Evolutionary conservation across 495 filamentous ascomycete species (phyloP).

Genomic region (Ramalina intermedia): DNA sequence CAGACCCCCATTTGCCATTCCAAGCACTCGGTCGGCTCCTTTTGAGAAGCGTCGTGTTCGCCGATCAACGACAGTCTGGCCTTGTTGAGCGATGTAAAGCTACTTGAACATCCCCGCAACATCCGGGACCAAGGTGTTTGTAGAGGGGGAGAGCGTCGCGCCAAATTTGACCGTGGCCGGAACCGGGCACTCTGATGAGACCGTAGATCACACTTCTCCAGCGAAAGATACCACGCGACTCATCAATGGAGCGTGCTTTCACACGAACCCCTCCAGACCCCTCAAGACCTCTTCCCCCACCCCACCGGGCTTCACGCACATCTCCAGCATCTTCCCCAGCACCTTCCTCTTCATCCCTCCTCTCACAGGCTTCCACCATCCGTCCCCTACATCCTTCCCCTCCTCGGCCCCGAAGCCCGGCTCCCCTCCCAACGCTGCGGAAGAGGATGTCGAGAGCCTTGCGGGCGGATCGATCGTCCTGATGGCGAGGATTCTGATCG

Average conservation of each 20-base stretch:
- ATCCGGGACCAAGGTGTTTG: too few species aligned
- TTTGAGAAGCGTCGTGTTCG: too few species aligned
- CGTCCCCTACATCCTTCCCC: conserved; percentile 31
- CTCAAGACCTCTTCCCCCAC: conserved; percentile 74
- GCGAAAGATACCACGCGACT: too few species aligned
- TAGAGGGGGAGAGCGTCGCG: too few species aligned
- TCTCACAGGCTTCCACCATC: conserved; percentile 65
- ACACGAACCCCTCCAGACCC: conserved; percentile 47
- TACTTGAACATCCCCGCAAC: too few species aligned
- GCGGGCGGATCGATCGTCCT: conserved; percentile 57
- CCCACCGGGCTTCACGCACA: conserved; percentile 53
- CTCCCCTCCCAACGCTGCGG: conserved; percentile 19
- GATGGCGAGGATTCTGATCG: conserved; percentile 42
- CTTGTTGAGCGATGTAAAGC: too few species aligned
- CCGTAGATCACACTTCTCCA: too few species aligned
- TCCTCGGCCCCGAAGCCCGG: conserved; percentile 12
- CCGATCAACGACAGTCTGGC: too few species aligned
- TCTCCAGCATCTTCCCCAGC: conserved; percentile 50
- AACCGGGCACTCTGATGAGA: too few species aligned
- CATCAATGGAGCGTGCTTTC: not conserved
- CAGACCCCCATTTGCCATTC: too few species aligned
- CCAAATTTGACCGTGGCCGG: too few species aligned
- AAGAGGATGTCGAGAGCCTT: conserved; percentile 49
- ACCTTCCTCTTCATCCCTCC: conserved; percentile 60
- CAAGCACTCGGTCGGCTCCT: too few species aligned